Conservation (phyloP, 176 grass and related monocot genomes). For the Bolboschoenus planiculmis region DNA sequence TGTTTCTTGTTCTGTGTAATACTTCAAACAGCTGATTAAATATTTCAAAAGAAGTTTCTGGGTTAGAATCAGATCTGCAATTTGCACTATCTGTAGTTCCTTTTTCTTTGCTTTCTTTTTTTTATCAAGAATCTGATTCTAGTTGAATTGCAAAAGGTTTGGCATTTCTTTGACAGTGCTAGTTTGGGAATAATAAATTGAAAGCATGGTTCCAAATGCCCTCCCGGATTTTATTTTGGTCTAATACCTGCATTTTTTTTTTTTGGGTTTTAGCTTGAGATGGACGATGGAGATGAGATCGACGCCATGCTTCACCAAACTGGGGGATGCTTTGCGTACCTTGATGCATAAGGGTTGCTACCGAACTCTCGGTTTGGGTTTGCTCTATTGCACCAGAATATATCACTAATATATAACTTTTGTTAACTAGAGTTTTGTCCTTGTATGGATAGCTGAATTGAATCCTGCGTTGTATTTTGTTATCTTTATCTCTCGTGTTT, state of each 20-base stretch:
- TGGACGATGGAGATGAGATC: constrained; percentile 34
- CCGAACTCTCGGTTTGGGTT: neutral
- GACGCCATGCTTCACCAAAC: constrained; percentile 34
- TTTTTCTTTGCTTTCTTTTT: neutral
- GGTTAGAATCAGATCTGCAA: neutral
- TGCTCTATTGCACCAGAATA: neutral
- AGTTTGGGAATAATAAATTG: neutral
- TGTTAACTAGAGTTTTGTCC: neutral
- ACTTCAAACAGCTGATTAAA: neutral
- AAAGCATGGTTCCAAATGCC: neutral
- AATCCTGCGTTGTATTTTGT: neutral
- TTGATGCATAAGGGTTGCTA: neutral
- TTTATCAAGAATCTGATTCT: neutral
- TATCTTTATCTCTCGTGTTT: neutral
- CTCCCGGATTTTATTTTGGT: neutral
- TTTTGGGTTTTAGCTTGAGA: constrained; percentile 21
- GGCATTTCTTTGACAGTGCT: neutral
- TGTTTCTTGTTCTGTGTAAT: neutral
- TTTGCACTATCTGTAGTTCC: neutral
- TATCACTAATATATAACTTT: neutral
- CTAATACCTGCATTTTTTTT: neutral
- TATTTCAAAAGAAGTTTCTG: neutral
- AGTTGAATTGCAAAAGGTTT: neutral
- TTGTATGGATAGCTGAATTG: neutral
- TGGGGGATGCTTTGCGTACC: constrained; percentile 1